These are phyloP conservation scores for Fomitiporia mediterranea DNA, from an alignment of 1,284 basidiomycete species.

Conservation along the genomic window DNA sequence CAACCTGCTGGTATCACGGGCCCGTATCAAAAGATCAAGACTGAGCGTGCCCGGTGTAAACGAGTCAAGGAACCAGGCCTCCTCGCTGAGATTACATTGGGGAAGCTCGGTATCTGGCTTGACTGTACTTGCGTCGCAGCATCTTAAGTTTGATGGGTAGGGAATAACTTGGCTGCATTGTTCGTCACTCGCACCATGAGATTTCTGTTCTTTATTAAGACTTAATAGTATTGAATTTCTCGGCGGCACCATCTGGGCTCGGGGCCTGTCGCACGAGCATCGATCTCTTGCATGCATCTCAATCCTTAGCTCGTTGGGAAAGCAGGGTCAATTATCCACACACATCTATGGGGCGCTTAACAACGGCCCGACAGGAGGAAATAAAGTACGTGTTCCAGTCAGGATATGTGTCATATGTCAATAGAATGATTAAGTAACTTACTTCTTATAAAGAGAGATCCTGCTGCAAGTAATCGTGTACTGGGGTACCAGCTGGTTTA, in stretches of 20 bases:
- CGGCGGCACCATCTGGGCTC: constrained; percentile 18
- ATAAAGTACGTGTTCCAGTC: constrained; percentile 11
- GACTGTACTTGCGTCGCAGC: too few relatives aligned
- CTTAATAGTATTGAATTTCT: background rate
- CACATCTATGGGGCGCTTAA: constrained; percentile 18
- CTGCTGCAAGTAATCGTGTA: constrained; percentile 17
- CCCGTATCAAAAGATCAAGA: too few relatives aligned
- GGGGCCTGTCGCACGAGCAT: constrained; percentile 13
- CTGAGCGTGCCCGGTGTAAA: too few relatives aligned
- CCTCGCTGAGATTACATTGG: too few relatives aligned
- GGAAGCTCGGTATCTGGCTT: too few relatives aligned
- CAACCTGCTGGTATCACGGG: constrained; percentile 13
- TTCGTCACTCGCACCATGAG: background rate
- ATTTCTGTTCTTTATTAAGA: background rate
- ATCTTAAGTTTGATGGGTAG: too few relatives aligned
- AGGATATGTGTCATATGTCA: too few relatives aligned
- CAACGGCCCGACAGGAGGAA: constrained; percentile 14
- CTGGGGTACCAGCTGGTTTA: constrained; percentile 13
- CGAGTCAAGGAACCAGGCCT: too few relatives aligned
- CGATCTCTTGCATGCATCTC: constrained; percentile 12
- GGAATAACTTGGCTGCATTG: too few relatives aligned
- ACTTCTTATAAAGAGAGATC: constrained; percentile 1
- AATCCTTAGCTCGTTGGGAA: constrained; percentile 15
- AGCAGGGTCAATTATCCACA: constrained; percentile 13
- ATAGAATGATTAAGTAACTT: too few relatives aligned